These are phyloP conservation scores for Reticulascus tulasneorum DNA, from an alignment of 2,329 filamentous ascomycete genomes.

Conservation along the genomic window DNA sequence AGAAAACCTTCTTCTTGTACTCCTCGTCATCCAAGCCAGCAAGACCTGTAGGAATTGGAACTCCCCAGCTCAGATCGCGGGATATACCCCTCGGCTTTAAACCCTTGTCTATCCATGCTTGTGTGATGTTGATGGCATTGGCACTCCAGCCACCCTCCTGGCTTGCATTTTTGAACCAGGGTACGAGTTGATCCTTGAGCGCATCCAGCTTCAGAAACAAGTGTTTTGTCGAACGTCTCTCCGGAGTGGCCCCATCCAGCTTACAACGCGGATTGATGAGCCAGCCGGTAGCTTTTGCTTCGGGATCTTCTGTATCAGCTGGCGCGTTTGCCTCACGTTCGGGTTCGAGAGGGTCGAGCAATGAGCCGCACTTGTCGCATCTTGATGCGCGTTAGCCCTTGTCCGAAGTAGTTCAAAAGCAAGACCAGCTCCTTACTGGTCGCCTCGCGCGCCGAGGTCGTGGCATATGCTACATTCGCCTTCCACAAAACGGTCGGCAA, in stretches of 20 bases:
- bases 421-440: conserved; percentile 56
- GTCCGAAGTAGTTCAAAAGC: background rate
- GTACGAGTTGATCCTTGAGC: conserved; percentile 70
- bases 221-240: conserved; percentile 80
- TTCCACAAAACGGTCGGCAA: conserved; percentile 84
- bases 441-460: conserved; percentile 67
- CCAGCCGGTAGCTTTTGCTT: conserved; percentile 35
- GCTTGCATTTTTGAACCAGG: conserved; percentile 72
- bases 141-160: conserved; percentile 71
- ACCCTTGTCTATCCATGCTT: conserved; percentile 79
- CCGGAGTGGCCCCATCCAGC: conserved; percentile 77
- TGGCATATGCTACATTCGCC: conserved; percentile 72
- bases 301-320: conserved; percentile 25
- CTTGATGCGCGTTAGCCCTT: background rate
- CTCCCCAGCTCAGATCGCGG: conserved; percentile 87
- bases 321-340: conserved; percentile 29
- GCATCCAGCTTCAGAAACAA: conserved; percentile 85
- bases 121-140: conserved; percentile 72
- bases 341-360: conserved; percentile 66
- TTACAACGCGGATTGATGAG: conserved; percentile 88
- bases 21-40: conserved; percentile 49
- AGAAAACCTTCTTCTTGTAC: conserved; percentile 69
- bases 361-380: conserved; percentile 60
- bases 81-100: conserved; percentile 86
- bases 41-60: conserved; percentile 47